phyloP scores from a whole-genome alignment of 164 flowering plant genomes.

The Akebia trifoliata region DNA sequence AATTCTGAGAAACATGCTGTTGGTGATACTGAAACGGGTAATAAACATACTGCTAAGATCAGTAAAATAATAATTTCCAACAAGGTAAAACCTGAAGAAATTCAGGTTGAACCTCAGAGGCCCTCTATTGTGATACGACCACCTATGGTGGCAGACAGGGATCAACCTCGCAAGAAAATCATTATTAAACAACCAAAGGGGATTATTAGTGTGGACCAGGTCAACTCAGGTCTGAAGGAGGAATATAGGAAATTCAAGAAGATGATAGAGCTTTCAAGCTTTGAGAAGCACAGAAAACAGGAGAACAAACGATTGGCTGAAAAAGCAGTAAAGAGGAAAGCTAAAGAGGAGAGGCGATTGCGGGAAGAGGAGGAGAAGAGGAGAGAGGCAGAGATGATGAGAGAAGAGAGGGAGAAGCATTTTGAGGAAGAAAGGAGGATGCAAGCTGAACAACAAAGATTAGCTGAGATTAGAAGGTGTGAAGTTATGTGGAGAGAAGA shows the following conservation, averaged over 20 bases:
- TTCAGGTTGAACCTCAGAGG: slow-evolving; percentile 42
- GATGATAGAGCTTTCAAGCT: slow-evolving; percentile 57
- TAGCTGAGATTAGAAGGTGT: slow-evolving; percentile 47
- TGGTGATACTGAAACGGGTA: slow-evolving; percentile 43
- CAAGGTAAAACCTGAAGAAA: slow-evolving; percentile 54
- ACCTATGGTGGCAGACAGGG: slow-evolving; percentile 44
- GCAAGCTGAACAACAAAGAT: slow-evolving; percentile 49
- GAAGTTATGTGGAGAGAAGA: slow-evolving; percentile 56
- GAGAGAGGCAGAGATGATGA: slow-evolving; percentile 25
- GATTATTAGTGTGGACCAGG: slow-evolving; percentile 38
- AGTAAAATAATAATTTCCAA: slow-evolving; percentile 63
- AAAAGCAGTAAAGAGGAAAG: slow-evolving; percentile 35
- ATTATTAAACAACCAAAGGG: slow-evolving; percentile 75
- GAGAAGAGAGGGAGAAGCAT: slow-evolving; percentile 41
- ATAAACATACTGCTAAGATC: slow-evolving; percentile 42
- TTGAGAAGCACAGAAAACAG: slow-evolving; percentile 37
- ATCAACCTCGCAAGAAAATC: slow-evolving; percentile 59
- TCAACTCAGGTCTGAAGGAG: slow-evolving; percentile 32
- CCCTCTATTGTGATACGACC: slow-evolving; percentile 57
- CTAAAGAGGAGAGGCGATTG: slow-evolving; percentile 36
- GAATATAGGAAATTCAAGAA: slow-evolving; percentile 60
- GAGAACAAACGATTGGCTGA: slow-evolving; percentile 32
- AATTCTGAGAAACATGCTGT: slow-evolving; percentile 38
- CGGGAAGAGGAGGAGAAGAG: slow-evolving; percentile 60
- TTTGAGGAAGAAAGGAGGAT: slow-evolving; percentile 38